These are phyloP conservation scores for Trichoderma reesei DNA, from an alignment of 495 filamentous ascomycete species.

Conservation along the genomic window DNA sequence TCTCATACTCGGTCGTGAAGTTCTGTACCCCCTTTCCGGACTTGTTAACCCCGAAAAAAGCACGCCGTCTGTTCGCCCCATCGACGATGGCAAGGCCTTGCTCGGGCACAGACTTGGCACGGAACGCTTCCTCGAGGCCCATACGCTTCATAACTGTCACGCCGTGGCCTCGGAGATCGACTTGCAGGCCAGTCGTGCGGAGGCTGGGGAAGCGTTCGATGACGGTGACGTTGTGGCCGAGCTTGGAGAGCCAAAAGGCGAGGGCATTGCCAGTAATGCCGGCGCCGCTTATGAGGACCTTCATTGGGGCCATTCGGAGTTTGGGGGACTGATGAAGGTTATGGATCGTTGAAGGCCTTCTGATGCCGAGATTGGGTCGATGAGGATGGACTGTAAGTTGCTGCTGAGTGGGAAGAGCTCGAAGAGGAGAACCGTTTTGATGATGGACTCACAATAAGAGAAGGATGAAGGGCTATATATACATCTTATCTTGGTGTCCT, in stretches of 20 bases:
- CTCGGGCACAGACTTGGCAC: constrained; percentile 26
- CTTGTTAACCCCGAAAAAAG: constrained; percentile 26
- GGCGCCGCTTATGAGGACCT: constrained; percentile 41
- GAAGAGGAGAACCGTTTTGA: too few relatives aligned
- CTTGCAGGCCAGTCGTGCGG: constrained; percentile 37
- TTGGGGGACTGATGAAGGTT: too few relatives aligned
- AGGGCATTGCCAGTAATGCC: constrained; percentile 32
- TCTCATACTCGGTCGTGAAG: constrained; percentile 44
- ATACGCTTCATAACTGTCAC: constrained; percentile 42
- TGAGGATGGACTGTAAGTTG: too few relatives aligned
- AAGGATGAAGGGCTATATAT: background rate
- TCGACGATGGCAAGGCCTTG: constrained; percentile 36
- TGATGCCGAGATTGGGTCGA: too few relatives aligned
- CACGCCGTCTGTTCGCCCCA: constrained; percentile 25
- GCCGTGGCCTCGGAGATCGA: constrained; percentile 41
- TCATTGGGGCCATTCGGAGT: constrained; percentile 19
- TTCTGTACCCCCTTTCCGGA: constrained; percentile 34
- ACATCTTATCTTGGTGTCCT: background rate
- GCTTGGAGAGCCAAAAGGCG: constrained; percentile 44
- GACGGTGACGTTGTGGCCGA: constrained; percentile 41
- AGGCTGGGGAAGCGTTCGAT: constrained; percentile 39
- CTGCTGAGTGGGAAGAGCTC: too few relatives aligned
- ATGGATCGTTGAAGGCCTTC: too few relatives aligned
- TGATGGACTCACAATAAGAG: background rate
- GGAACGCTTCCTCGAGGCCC: constrained; percentile 37